These are phyloP conservation scores for Solanum piurae DNA, from an alignment of 257 asterid genomes.

Conservation along the genomic window DNA sequence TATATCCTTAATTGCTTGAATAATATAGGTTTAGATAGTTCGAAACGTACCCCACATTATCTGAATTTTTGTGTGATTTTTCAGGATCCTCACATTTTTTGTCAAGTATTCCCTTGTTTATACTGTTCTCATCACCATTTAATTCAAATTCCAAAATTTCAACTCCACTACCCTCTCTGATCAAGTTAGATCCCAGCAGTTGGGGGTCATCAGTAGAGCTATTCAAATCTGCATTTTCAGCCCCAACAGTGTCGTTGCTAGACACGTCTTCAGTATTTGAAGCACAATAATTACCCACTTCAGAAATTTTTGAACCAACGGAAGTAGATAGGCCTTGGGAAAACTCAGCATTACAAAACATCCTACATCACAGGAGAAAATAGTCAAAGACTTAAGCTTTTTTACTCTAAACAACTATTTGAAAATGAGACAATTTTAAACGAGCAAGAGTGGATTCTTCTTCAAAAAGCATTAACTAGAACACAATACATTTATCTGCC, in stretches of 20 bases:
- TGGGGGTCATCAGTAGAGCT: constrained; percentile 10
- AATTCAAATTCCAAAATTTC: constrained; percentile 20
- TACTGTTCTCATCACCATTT: constrained; percentile 6
- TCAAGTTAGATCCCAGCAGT: constrained; percentile 12
- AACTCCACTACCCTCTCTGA: constrained; percentile 10
- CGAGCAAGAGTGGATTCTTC: not conserved
- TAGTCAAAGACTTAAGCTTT: not conserved
- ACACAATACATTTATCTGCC: not conserved
- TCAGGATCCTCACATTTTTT: not conserved
- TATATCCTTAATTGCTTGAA: not conserved
- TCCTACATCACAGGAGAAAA: not conserved
- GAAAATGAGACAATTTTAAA: not conserved
- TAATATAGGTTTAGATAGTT: not conserved
- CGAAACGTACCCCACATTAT: not conserved
- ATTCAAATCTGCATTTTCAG: constrained; percentile 20
- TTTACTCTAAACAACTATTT: not conserved
- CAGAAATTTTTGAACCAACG: constrained; percentile 23
- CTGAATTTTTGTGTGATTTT: not conserved
- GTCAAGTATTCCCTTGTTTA: not conserved
- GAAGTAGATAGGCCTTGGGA: constrained; percentile 13
- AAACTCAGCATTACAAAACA: constrained; percentile 3
- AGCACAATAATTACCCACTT: constrained; percentile 16
- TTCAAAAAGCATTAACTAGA: not conserved
- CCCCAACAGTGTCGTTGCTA: constrained; percentile 12
- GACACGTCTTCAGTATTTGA: constrained; percentile 10